Percentiles rank a stretch among this genome's conserved stretches.
Evolutionary conservation across 2,329 filamentous ascomycete genomes (phyloP).

Genomic region (Hypoxylon sp.): DNA sequence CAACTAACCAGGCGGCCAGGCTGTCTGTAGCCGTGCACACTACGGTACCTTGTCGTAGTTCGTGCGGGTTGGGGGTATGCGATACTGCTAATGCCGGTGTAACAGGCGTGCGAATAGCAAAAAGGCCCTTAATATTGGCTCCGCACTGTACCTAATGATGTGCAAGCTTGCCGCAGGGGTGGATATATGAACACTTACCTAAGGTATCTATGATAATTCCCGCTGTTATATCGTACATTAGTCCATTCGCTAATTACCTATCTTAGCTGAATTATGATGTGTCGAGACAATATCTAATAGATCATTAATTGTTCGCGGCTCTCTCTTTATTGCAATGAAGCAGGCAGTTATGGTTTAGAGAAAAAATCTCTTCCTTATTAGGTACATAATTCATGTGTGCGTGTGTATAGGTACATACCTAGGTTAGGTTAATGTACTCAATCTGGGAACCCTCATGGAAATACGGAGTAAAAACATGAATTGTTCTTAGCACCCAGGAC

Average conservation of each 20-base stretch:
- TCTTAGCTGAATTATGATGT: background rate
- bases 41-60: conserved; percentile 23
- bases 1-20: conserved; percentile 18
- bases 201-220: conserved; percentile 12
- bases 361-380: background rate
- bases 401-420: background rate
- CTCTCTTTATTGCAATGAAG: conserved; percentile 16
- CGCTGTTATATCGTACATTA: conserved; percentile 12
- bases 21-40: conserved; percentile 31
- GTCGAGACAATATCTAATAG: conserved; percentile 9
- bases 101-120: conserved; percentile 17
- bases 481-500: background rate
- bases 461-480: background rate
- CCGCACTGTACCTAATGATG: conserved; percentile 32
- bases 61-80: conserved; percentile 30
- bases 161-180: conserved; percentile 34
- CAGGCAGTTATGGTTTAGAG: background rate
- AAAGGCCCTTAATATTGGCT: background rate
- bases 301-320: conserved; percentile 11
- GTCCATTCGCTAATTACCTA: background rate
- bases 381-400: background rate
- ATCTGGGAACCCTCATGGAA: background rate
- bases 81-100: conserved; percentile 15
- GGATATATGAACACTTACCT: conserved; percentile 23
- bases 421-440: no score